Evolutionary conservation across 768 basidiomycete species (phyloP).

Genomic region (Suillus hirtellus): DNA sequence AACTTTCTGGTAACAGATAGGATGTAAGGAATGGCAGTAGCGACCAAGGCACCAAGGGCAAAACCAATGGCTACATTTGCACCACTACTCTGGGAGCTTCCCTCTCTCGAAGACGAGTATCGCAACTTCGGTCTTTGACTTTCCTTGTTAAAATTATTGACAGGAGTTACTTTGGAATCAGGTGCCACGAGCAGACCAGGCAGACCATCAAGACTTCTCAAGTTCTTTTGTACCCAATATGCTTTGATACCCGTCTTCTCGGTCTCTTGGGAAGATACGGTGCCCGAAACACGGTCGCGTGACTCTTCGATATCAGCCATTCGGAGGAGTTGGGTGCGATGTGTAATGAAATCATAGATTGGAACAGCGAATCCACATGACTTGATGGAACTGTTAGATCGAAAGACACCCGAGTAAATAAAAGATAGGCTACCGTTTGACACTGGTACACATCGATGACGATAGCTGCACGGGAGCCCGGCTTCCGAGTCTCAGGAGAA

Average conservation of each 20-base stretch:
- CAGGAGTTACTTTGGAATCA: slow-evolving; percentile 17
- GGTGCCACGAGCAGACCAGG: slow-evolving; percentile 42
- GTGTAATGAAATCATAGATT: slow-evolving; percentile 55
- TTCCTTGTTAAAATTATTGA: slow-evolving; percentile 22
- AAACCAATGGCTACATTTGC: slow-evolving; percentile 21
- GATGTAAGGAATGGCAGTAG: slow-evolving; percentile 13
- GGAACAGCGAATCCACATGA: slow-evolving; percentile 70
- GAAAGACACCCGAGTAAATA: not conserved
- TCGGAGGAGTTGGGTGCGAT: slow-evolving; percentile 53
- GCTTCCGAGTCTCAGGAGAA: slow-evolving; percentile 45
- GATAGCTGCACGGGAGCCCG: slow-evolving; percentile 63
- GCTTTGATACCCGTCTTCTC: slow-evolving; percentile 41
- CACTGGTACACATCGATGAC: slow-evolving; percentile 63
- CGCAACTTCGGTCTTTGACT: slow-evolving; percentile 15
- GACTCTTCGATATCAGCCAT: slow-evolving; percentile 43
- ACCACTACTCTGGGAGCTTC: not conserved
- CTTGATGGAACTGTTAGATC: slow-evolving; percentile 31
- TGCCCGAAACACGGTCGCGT: slow-evolving; percentile 31
- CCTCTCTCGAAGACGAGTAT: not conserved
- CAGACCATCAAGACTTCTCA: slow-evolving; percentile 57
- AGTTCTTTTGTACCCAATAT: slow-evolving; percentile 55
- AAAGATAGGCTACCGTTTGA: slow-evolving; percentile 33
- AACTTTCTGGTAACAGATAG: not conserved
- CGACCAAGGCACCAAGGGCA: slow-evolving; percentile 16
- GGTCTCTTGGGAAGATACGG: not conserved